These are phyloP conservation scores for Holtermanniella nyarrowii DNA, from an alignment of 768 basidiomycete species.

Conservation along the genomic window DNA sequence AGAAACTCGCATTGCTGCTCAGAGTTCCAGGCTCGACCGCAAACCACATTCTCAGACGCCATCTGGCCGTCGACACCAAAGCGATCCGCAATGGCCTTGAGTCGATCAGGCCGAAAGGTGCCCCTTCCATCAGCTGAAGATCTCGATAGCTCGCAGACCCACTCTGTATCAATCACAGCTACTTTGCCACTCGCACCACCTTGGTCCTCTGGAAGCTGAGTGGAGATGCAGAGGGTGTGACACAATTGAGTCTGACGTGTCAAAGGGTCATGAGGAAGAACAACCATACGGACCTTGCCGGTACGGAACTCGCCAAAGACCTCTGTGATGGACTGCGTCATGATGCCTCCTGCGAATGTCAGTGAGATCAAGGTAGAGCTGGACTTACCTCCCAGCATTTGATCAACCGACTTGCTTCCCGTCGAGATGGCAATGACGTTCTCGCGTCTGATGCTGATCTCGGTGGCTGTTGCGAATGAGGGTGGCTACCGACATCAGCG, in stretches of 20 bases:
- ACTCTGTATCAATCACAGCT: conserved; percentile 41
- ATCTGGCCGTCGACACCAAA: conserved; percentile 78
- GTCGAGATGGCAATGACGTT: conserved; percentile 76
- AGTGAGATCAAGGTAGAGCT: neutral
- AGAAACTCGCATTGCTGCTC: conserved; percentile 37
- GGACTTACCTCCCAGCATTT: conserved; percentile 66
- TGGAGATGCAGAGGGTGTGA: conserved; percentile 84
- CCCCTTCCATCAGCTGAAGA: conserved; percentile 13
- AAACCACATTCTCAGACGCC: conserved; percentile 73
- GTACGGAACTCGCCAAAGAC: conserved; percentile 96
- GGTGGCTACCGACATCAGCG: conserved; percentile 54
- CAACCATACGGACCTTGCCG: conserved; percentile 45
- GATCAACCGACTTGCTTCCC: conserved; percentile 81
- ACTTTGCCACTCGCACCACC: conserved; percentile 76
- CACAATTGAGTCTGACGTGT: conserved; percentile 76
- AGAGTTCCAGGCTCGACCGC: conserved; percentile 48
- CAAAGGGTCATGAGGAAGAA: too few species aligned
- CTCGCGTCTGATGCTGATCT: conserved; percentile 58
- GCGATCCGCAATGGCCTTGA: conserved; percentile 78
- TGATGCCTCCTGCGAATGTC: conserved; percentile 58
- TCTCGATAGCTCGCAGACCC: neutral
- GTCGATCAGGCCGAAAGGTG: conserved; percentile 79
- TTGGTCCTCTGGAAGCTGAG: conserved; percentile 79
- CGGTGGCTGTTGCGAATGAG: conserved; percentile 81
- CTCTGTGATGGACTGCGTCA: conserved; percentile 91